Evolutionary conservation across 352 stramenopile species (phyloP).

Genomic region (Phytophthora gonapodyides): DNA sequence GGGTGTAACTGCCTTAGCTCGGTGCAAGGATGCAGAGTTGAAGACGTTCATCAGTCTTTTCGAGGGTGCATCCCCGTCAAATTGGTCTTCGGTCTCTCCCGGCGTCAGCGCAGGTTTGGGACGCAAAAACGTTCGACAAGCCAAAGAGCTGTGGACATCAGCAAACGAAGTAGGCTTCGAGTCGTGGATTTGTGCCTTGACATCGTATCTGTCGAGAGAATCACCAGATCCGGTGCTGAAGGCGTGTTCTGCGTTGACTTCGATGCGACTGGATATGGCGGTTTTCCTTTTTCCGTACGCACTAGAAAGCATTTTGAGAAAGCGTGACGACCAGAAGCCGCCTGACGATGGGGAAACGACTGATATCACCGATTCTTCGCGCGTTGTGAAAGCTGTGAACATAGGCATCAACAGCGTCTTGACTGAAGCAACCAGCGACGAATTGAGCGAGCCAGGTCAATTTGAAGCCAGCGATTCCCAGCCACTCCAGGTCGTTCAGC

Average conservation of each 20-base stretch:
- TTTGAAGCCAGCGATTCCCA: conserved; percentile 16
- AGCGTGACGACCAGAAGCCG: conserved; percentile 9
- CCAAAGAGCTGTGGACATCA: conserved; percentile 50
- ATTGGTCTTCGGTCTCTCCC: conserved; percentile 50
- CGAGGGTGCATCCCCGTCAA: conserved; percentile 48
- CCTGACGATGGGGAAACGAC: background rate
- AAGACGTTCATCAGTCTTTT: conserved; percentile 67
- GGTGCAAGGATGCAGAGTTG: conserved; percentile 66
- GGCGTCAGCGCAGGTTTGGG: background rate
- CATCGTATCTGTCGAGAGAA: conserved; percentile 42
- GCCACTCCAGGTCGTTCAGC: conserved; percentile 56
- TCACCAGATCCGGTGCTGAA: conserved; percentile 56
- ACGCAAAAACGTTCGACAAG: conserved; percentile 17
- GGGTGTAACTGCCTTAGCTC: conserved; percentile 37
- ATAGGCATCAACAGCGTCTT: conserved; percentile 52
- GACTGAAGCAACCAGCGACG: conserved; percentile 14
- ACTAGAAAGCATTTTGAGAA: conserved; percentile 45
- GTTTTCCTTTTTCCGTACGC: conserved; percentile 81
- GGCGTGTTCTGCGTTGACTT: conserved; percentile 46
- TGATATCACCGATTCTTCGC: conserved; percentile 6
- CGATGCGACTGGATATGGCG: conserved; percentile 57
- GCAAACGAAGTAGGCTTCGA: conserved; percentile 45
- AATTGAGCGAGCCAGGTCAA: background rate
- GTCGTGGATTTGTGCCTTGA: conserved; percentile 62
- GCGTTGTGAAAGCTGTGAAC: conserved; percentile 37